Conservation (phyloP, 306 rosid species). For the Calophaca sinica region DNA sequence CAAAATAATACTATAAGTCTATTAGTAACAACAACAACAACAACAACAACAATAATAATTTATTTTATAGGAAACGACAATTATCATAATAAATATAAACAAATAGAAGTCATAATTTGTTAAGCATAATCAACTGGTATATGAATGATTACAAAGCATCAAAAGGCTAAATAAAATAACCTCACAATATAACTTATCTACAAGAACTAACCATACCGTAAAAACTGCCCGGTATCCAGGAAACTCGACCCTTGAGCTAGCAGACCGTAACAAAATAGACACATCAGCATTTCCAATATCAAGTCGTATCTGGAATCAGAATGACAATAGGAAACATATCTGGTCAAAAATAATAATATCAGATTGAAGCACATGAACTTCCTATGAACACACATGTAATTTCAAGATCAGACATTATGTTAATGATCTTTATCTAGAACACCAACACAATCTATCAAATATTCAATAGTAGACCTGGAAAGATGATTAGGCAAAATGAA, state of each 20-base stretch:
- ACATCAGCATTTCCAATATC: conserved; percentile 72
- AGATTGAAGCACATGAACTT: conserved; percentile 42
- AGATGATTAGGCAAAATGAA: conserved; percentile 7
- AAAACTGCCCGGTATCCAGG: conserved; percentile 84
- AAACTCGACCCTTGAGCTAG: conserved; percentile 77
- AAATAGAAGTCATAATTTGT: conserved; percentile 26
- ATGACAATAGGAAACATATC: conserved; percentile 34
- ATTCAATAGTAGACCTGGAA: background rate
- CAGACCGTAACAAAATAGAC: conserved; percentile 74
- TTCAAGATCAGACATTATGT: conserved; percentile 27
- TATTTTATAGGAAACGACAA: conserved; percentile 30
- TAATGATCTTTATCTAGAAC: conserved; percentile 6
- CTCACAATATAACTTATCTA: conserved; percentile 27
- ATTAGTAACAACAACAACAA: background rate
- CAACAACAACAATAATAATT: background rate
- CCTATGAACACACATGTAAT: conserved; percentile 5
- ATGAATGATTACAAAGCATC: conserved; percentile 18
- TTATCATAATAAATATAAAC: conserved; percentile 15
- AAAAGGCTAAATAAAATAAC: conserved; percentile 35
- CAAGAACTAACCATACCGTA: conserved; percentile 59
- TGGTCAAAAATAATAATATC: conserved; percentile 27
- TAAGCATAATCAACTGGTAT: conserved; percentile 17
- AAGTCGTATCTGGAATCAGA: conserved; percentile 70
- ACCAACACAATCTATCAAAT: conserved; percentile 26
- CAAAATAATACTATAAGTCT: conserved; percentile 29